phyloP scores from a whole-genome alignment of 2,329 filamentous ascomycete species.

The Aspergillus ustus region DNA sequence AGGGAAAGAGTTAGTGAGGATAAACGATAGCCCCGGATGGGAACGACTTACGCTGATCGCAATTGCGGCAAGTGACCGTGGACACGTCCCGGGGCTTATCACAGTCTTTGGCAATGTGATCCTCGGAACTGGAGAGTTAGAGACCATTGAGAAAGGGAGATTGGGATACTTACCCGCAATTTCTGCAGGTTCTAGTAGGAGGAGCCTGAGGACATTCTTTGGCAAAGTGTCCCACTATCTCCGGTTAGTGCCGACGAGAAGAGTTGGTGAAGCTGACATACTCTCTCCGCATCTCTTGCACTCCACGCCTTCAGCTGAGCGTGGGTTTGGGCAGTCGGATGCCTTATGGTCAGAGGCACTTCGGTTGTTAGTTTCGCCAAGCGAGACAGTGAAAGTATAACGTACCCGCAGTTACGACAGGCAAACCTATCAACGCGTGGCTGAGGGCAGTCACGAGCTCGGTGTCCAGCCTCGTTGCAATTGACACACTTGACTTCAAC shows the following conservation, averaged over 20 bases:
- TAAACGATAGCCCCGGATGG: not conserved
- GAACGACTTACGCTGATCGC: constrained; percentile 43
- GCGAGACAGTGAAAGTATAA: not conserved
- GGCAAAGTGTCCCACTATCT: constrained; percentile 49
- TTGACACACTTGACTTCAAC: constrained; percentile 56
- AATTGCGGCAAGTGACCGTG: constrained; percentile 51
- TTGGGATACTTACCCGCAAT: constrained; percentile 45
- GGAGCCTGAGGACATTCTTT: constrained; percentile 50
- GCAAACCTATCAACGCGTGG: constrained; percentile 43
- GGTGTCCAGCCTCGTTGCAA: constrained; percentile 53
- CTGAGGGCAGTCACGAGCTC: constrained; percentile 53
- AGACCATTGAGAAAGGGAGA: not conserved
- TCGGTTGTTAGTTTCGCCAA: constrained; percentile 24
- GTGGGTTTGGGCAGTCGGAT: constrained; percentile 53
- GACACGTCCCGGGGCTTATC: constrained; percentile 47
- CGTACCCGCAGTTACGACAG: constrained; percentile 60
- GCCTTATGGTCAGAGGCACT: constrained; percentile 52
- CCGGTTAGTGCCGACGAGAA: not conserved
- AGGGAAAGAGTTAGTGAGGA: not conserved
- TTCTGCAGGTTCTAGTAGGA: constrained; percentile 46
- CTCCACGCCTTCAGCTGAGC: constrained; percentile 49
- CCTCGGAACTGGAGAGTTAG: constrained; percentile 41
- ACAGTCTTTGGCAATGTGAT: constrained; percentile 50
- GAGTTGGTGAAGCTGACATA: constrained; percentile 20
- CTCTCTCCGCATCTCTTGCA: constrained; percentile 50